Percentiles rank a stretch among this genome's conserved stretches.
These are phyloP conservation scores for Beauveria brongniartii DNA, from an alignment of 2,329 filamentous ascomycete genomes.

Conservation along the genomic window DNA sequence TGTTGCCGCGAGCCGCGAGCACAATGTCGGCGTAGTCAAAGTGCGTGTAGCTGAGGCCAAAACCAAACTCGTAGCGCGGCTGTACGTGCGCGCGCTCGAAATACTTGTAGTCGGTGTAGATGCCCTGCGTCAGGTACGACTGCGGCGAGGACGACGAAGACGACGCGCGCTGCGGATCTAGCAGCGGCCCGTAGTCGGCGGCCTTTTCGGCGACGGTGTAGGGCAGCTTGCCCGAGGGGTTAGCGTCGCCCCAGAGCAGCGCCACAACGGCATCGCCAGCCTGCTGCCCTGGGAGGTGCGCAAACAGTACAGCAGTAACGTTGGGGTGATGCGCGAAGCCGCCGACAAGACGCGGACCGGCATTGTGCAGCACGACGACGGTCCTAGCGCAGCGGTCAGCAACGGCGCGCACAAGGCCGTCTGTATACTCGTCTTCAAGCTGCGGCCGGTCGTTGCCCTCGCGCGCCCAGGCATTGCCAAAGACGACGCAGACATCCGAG, in stretches of 20 bases:
- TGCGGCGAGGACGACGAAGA: slow-evolving; percentile 42
- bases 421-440: slow-evolving; percentile 58
- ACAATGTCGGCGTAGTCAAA: slow-evolving; percentile 41
- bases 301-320: slow-evolving; percentile 55
- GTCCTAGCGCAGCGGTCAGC: slow-evolving; percentile 53
- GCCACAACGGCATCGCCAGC: slow-evolving; percentile 47
- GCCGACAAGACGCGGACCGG: slow-evolving; percentile 52
- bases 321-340: slow-evolving; percentile 55
- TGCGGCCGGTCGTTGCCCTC: slow-evolving; percentile 60
- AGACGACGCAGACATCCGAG: slow-evolving; percentile 59
- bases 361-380: slow-evolving; percentile 57
- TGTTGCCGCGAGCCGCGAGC: slow-evolving; percentile 21
- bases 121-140: slow-evolving; percentile 42
- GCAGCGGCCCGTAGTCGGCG: slow-evolving; percentile 44
- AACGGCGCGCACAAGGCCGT: slow-evolving; percentile 48
- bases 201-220: slow-evolving; percentile 52
- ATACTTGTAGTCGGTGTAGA: slow-evolving; percentile 47
- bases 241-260: slow-evolving; percentile 49
- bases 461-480: slow-evolving; percentile 60
- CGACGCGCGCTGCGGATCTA: slow-evolving; percentile 33
- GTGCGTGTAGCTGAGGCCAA: slow-evolving; percentile 47
- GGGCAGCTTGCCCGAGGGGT: slow-evolving; percentile 49
- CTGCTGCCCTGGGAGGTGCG: slow-evolving; percentile 57
- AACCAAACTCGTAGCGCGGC: slow-evolving; percentile 48
- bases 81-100: slow-evolving; percentile 41